phyloP scores from a whole-genome alignment of 2,329 filamentous ascomycete species.

The Bisporella sp. region DNA sequence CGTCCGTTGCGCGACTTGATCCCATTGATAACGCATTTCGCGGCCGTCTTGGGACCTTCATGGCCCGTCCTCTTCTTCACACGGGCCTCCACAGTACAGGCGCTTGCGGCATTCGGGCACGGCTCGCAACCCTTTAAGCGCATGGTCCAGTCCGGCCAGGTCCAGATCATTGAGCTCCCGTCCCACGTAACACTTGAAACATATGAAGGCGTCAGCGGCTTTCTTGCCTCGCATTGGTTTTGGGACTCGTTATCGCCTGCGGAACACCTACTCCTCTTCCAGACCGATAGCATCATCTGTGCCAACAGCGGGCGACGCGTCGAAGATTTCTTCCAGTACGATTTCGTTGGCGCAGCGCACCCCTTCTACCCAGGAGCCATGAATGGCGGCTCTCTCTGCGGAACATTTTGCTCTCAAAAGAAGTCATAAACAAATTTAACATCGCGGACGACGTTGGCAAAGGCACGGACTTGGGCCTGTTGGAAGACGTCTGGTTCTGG shows the following conservation, averaged over 20 bases:
- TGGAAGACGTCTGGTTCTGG: slow-evolving; percentile 12
- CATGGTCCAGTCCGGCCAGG: slow-evolving; percentile 21
- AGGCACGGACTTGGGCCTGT: slow-evolving; percentile 10
- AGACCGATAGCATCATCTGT: slow-evolving; percentile 47
- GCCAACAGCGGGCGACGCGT: slow-evolving; percentile 32
- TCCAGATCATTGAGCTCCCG: slow-evolving; percentile 31
- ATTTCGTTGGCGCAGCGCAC: slow-evolving; percentile 24
- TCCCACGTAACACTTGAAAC: slow-evolving; percentile 24
- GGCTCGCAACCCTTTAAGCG: slow-evolving; percentile 28
- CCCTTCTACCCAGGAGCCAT: slow-evolving; percentile 6
- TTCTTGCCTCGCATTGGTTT: slow-evolving; percentile 40
- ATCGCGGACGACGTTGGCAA: slow-evolving; percentile 4
- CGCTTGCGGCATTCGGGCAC: slow-evolving; percentile 2
- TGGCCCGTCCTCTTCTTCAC: slow-evolving; percentile 37
- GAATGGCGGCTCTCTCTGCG: slow-evolving; percentile 34
- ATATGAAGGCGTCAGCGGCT: slow-evolving; percentile 24
- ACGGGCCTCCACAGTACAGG: slow-evolving; percentile 2
- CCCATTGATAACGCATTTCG: slow-evolving; percentile 30
- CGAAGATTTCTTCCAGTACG: slow-evolving; percentile 12
- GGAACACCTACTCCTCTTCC: slow-evolving; percentile 46
- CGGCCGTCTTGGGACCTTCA: slow-evolving; percentile 31
- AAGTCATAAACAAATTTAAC: slow-evolving; percentile 2
- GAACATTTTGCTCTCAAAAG: slow-evolving; percentile 34
- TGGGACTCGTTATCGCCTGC: slow-evolving; percentile 42
- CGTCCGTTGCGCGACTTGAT: slow-evolving; percentile 23